These are phyloP conservation scores for Juglanconis oblonga DNA, from an alignment of 2,329 filamentous ascomycete genomes.

Conservation along the genomic window DNA sequence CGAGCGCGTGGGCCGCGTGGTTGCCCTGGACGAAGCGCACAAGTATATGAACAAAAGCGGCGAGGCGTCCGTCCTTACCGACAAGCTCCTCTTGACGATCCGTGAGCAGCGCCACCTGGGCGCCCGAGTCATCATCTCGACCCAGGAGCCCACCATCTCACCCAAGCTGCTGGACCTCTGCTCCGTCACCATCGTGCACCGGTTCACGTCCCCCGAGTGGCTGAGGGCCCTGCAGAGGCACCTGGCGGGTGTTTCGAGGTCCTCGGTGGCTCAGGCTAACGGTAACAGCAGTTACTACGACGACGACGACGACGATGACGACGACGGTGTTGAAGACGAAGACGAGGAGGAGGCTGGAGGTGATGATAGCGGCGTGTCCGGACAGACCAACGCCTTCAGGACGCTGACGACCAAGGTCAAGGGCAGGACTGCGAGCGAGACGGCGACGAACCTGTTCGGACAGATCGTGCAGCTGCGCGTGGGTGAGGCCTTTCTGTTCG, in stretches of 20 bases:
- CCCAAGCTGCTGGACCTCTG: conserved; percentile 68
- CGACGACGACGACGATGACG: conserved; percentile 1
- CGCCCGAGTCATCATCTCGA: conserved; percentile 66
- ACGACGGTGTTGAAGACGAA: neutral
- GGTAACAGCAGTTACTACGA: conserved; percentile 2
- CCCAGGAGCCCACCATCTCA: conserved; percentile 72
- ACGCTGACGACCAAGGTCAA: conserved; percentile 16
- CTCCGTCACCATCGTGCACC: conserved; percentile 68
- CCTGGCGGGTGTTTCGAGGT: conserved; percentile 25
- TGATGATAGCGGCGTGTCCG: neutral
- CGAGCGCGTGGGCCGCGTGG: conserved; percentile 48
- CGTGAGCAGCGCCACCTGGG: conserved; percentile 69
- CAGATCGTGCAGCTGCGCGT: conserved; percentile 40
- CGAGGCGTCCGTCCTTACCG: conserved; percentile 57
- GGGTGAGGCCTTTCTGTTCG: conserved; percentile 46
- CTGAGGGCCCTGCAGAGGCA: conserved; percentile 27
- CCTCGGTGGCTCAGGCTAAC: conserved; percentile 17
- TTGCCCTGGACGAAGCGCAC: conserved; percentile 76
- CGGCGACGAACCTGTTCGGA: conserved; percentile 34
- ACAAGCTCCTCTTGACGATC: conserved; percentile 59
- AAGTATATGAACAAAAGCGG: conserved; percentile 64
- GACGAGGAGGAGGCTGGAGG: neutral
- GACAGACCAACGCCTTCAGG: neutral
- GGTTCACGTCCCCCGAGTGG: conserved; percentile 51
- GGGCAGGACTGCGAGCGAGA: conserved; percentile 17